A percentile compares a stretch with the other conserved stretches of the same genome.
These are phyloP conservation scores for Picea glauca DNA, from an alignment of 75 land plant genomes.

Conservation along the genomic window DNA sequence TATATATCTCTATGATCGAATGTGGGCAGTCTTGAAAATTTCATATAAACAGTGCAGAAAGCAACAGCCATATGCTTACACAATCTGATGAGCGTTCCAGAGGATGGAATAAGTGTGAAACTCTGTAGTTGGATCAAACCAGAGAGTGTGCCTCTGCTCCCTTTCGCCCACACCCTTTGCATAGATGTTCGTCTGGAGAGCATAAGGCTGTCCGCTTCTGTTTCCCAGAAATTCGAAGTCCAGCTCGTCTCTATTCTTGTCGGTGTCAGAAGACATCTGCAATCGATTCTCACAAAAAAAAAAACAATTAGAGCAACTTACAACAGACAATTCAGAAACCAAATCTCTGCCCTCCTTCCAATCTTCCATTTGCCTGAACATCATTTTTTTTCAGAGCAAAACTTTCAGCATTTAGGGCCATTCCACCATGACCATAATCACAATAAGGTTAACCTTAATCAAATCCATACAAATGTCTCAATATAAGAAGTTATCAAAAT, in stretches of 20 bases:
- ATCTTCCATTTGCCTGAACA: neutral
- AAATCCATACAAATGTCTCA: no score
- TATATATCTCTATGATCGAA: neutral
- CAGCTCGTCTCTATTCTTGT: conserved; percentile 18
- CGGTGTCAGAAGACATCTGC: conserved; percentile 7
- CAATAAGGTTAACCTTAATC: no score
- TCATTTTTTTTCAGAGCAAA: neutral
- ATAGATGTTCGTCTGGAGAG: conserved; percentile 29
- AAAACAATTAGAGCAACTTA: no score
- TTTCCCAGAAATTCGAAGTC: conserved; percentile 41
- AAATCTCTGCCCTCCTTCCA: no score
- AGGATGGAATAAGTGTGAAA: conserved; percentile 77
- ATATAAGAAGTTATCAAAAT: no score
- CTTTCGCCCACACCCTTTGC: conserved; percentile 51
- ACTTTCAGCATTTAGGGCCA: no score
- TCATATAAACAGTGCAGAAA: neutral
- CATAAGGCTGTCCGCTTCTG: conserved; percentile 21
- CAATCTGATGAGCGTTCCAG: conserved; percentile 65
- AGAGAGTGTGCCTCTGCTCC: conserved; percentile 75
- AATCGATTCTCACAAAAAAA: neutral
- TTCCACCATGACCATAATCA: no score
- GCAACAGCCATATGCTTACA: conserved; percentile 41
- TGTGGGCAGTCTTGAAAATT: neutral
- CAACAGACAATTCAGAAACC: no score
- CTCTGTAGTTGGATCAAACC: conserved; percentile 87